Evolutionary conservation across 2,329 filamentous ascomycete genomes (phyloP).

Genomic region (Fusarium sp.): DNA sequence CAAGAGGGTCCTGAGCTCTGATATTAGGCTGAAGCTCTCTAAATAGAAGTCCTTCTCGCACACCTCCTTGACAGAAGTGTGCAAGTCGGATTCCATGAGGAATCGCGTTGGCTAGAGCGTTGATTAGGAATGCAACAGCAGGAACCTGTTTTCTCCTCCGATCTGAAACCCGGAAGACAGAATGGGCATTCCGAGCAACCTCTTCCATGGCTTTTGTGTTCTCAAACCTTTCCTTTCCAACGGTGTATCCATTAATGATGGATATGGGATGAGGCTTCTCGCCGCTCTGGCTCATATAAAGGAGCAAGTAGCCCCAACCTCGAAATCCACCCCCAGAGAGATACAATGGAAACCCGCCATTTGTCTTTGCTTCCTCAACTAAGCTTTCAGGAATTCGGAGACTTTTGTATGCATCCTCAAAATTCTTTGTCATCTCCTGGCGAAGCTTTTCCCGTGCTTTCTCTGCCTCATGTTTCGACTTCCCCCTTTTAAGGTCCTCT

Average conservation of each 20-base stretch:
- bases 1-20: slow-evolving; percentile 19
- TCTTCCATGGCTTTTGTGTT: slow-evolving; percentile 26
- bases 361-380: neutral
- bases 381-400: slow-evolving; percentile 10
- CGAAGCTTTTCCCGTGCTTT: slow-evolving; percentile 6
- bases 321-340: slow-evolving; percentile 20
- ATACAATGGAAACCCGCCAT: slow-evolving; percentile 21
- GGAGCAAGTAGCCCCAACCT: slow-evolving; percentile 25
- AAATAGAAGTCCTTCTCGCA: slow-evolving; percentile 18
- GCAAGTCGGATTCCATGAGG: slow-evolving; percentile 19
- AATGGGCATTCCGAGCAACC: slow-evolving; percentile 20
- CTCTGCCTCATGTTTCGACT: slow-evolving; percentile 19
- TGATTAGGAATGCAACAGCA: slow-evolving; percentile 18
- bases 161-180: slow-evolving; percentile 21
- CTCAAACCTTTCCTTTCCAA: slow-evolving; percentile 15
- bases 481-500: slow-evolving; percentile 7
- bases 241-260: slow-evolving; percentile 19
- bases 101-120: slow-evolving; percentile 13
- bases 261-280: slow-evolving; percentile 13
- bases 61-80: slow-evolving; percentile 24
- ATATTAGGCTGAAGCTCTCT: slow-evolving; percentile 13
- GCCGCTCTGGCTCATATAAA: slow-evolving; percentile 16
- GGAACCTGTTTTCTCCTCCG: slow-evolving; percentile 21
- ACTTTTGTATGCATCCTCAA: slow-evolving; percentile 15
- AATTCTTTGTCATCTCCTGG: slow-evolving; percentile 10